Evolutionary conservation across 1,284 basidiomycete species (phyloP), one percentile per base, ranked within the genome.

Genomic region (Xerocomus nothofagi): DNA sequence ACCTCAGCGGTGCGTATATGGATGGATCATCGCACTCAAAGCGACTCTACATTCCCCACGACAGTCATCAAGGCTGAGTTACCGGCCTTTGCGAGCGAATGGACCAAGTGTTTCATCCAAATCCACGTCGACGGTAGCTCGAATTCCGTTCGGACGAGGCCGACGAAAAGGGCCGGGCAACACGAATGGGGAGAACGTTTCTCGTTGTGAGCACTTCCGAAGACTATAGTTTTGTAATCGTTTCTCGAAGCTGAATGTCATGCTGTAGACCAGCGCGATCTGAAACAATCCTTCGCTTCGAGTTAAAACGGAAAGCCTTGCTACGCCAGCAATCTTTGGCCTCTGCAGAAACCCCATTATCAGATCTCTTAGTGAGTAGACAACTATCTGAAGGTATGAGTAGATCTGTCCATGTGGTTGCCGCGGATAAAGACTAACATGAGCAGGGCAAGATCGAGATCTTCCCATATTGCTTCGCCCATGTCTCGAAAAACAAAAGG

Each of bases 31-130:
- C 15, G 29, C 12, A 5, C 15, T 41, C 20, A 24, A 15, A 29
- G 14, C 6, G 15, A 38, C 15, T 27, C 37, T 39, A 29, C 21
- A 11, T 2, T 9, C 23, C 32, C 5, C 9, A 2, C 10, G 17
- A 18, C 31, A 63, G 64, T 63, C 50, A 26, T 67, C 49, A 67
- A 39, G 26, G 62, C 56, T 0, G 62, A 65, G 21, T 23, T 64
- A 33, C 61, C 62, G 0, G 45, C 27, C 0, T 44, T 51, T 33
- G 11, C 65, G 3, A 54, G 17, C 17, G 43, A 55, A 4, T 56
- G 65, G 65, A 53, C 56, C 5, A 64, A 62, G 24, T 65, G 53
- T 26, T 67, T 61, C 21, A 42, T 67, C n/a, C 33, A 51, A n/a
- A 56, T 67, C 9, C 44, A 47, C 27, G 50, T 67, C 15, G 56